Evolutionary conservation across 495 filamentous ascomycete genomes (phyloP), one percentile per base, ranked within the genome.

Genomic region (Aspergillus sclerotiicarbonarius): DNA sequence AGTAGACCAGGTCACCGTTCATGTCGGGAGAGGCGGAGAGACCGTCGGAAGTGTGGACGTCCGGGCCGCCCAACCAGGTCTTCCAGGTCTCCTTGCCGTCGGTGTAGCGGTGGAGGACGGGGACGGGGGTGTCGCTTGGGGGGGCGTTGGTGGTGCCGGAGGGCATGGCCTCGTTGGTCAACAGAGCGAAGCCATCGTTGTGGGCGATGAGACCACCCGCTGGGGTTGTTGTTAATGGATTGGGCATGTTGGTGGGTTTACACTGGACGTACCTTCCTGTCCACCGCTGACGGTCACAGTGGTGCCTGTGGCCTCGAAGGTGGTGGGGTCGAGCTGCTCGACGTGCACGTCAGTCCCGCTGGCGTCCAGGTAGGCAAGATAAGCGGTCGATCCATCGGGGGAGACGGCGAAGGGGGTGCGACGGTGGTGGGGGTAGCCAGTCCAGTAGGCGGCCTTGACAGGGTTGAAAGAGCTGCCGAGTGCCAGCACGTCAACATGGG

Each of bases 1-100:
- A 82, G 62, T 75, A 84, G 39, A 80, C 81, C 18, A 84, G 70
- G 51, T 84, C 81, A 8, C 80, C 81, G 53, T 84, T 82, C 53
- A 82, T 65, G 62, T 84, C 80, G 0, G 78, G 75, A 2, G 79
- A 71, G 21, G 75, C 73, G 12, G 73, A 66, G 18, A 76, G 69
- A 30, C 76, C 77, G 20, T 75, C 72, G 6, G 67, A 54, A 2
- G 59, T 59, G 58, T 80, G 73, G 6, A 82, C 77, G 12, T 66
- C 73, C 8, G 81, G 80, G 10, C 81, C 81, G 33, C 76, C 80
- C 6, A 84, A 64, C 55, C 71, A 74, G 16, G 77, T 80, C 60
- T 76, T 79, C 77, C 77, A 84, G 31, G 72, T 71, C 56, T 82
- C 70, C 13, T 67, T 61, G 9, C 80, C 80, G 19, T 71, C 66